These are phyloP conservation scores for Hibiscus mutabilis DNA, from an alignment of 345 rosid genomes.

Conservation along the genomic window DNA sequence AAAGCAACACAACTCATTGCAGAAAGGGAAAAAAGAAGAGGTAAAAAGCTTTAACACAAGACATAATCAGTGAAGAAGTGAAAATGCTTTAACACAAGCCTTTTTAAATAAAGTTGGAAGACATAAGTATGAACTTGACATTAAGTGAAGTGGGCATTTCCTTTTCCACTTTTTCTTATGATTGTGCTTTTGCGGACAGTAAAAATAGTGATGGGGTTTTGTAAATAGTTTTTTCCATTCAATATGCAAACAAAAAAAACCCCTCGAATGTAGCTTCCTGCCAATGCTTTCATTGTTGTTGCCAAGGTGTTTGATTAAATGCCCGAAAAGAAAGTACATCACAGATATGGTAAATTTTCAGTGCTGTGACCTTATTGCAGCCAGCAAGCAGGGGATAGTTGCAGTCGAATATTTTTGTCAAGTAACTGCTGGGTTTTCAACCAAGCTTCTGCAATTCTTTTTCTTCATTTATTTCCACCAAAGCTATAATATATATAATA, in stretches of 20 bases:
- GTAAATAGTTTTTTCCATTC: neutral
- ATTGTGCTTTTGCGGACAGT: neutral
- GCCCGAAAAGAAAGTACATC: neutral
- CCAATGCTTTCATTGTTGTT: neutral
- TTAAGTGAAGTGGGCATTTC: neutral
- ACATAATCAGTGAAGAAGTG: neutral
- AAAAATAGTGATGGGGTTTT: neutral
- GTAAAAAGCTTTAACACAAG: neutral
- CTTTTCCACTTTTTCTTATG: neutral
- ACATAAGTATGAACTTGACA: conserved; percentile 7
- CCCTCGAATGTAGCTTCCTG: neutral
- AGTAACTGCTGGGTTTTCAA: neutral
- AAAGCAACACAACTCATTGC: neutral
- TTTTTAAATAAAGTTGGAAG: conserved; percentile 8
- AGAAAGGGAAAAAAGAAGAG: neutral
- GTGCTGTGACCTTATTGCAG: neutral
- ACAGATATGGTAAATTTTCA: conserved; percentile 8
- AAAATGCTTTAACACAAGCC: neutral
- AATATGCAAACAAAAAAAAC: neutral
- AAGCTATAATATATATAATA: conserved; percentile 9
- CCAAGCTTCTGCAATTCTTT: neutral
- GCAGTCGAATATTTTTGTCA: neutral
- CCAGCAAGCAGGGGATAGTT: neutral
- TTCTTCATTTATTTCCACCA: conserved; percentile 6
- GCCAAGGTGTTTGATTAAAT: neutral